phyloP scores from a whole-genome alignment of 768 basidiomycete genomes.

The Porphyrellus cyaneotinctus region DNA sequence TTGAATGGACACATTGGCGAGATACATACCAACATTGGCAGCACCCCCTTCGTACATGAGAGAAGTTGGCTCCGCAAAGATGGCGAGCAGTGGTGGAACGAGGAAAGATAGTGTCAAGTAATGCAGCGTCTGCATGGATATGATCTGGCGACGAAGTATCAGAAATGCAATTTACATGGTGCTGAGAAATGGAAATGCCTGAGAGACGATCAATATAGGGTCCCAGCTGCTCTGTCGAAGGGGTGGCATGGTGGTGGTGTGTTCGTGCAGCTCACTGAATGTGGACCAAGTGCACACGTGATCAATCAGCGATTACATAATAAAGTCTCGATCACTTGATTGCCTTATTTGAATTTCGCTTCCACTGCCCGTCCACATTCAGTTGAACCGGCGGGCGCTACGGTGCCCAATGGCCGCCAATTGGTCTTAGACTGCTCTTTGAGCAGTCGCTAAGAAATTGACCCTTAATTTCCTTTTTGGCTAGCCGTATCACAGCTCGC shows the following conservation, averaged over 20 bases:
- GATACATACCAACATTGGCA: constrained; percentile 64
- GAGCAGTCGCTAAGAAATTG: no score
- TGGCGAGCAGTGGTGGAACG: constrained; percentile 69
- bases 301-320: constrained; percentile 9
- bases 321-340: constrained; percentile 1
- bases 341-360: constrained; percentile 9
- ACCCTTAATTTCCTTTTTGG: no score
- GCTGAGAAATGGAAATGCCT: constrained; percentile 43
- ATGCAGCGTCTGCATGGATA: constrained; percentile 89
- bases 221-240: constrained; percentile 71
- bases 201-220: constrained; percentile 80
- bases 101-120: constrained; percentile 85
- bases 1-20: background rate
- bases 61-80: constrained; percentile 71
- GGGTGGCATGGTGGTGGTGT: constrained; percentile 29
- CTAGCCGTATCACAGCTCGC: no score
- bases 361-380: background rate
- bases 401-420: no score
- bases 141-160: constrained; percentile 56
- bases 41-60: constrained; percentile 74
- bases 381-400: no score
- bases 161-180: background rate
- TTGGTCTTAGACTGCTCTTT: no score
- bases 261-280: background rate
- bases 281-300: constrained; percentile 10